Conservation (phyloP, 2,329 filamentous ascomycete species). For the Tolypocladium amazonense region DNA sequence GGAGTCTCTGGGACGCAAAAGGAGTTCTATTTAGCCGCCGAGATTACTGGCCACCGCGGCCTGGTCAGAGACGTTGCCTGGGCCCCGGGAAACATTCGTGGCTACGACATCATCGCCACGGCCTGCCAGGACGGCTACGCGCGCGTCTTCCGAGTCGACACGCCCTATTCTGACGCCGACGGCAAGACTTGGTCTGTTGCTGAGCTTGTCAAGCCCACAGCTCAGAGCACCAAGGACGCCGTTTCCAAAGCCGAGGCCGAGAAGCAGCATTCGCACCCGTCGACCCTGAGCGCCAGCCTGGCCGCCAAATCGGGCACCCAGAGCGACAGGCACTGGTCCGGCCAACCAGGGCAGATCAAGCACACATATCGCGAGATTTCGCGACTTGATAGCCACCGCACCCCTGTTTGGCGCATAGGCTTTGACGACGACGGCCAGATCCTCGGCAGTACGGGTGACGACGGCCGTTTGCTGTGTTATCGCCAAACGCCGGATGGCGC, state of each 20-base stretch:
- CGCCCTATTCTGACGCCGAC: constrained; percentile 36
- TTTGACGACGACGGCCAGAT: constrained; percentile 64
- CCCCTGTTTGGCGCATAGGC: constrained; percentile 64
- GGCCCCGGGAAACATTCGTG: constrained; percentile 83
- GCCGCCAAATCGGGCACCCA: constrained; percentile 37
- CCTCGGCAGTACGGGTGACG: constrained; percentile 65
- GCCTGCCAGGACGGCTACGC: constrained; percentile 88
- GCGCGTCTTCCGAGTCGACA: constrained; percentile 74
- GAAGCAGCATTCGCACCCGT: constrained; percentile 21
- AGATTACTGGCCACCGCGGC: constrained; percentile 61
- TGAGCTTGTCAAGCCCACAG: constrained; percentile 29
- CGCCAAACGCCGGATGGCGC: constrained; percentile 45
- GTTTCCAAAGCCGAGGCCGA: constrained; percentile 18
- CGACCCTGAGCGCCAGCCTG: constrained; percentile 41
- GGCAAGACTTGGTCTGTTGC: constrained; percentile 38
- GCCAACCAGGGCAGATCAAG: constrained; percentile 53
- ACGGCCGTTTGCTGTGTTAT: constrained; percentile 55
- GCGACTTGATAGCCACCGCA: constrained; percentile 55
- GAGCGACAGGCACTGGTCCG: constrained; percentile 41
- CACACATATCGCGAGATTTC: constrained; percentile 56
- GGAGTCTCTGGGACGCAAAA: constrained; percentile 49
- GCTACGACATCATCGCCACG: constrained; percentile 83
- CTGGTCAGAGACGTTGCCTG: constrained; percentile 83
- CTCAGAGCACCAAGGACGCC: constrained; percentile 13
- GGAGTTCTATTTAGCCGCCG: constrained; percentile 76